These are phyloP conservation scores for Suillus cothurnatus DNA, from an alignment of 768 basidiomycete genomes.

Conservation along the genomic window DNA sequence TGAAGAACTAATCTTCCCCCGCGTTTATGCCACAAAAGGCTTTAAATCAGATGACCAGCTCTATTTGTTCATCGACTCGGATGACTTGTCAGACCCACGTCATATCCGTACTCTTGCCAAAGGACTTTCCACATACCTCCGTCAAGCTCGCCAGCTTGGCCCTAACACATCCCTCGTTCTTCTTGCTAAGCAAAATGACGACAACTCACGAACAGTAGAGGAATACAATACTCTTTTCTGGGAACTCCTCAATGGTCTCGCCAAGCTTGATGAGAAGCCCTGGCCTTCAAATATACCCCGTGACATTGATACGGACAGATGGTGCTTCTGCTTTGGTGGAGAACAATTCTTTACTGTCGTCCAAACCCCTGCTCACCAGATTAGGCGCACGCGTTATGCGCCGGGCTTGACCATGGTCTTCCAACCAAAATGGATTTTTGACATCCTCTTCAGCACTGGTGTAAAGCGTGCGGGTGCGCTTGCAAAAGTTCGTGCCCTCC, in stretches of 20 bases:
- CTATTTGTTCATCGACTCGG: slow-evolving; percentile 26
- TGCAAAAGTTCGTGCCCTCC: slow-evolving; percentile 18
- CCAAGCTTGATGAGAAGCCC: slow-evolving; percentile 19
- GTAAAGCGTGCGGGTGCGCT: slow-evolving; percentile 22
- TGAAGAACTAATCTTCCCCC: slow-evolving; percentile 22
- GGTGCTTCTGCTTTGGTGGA: slow-evolving; percentile 26
- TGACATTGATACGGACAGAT: slow-evolving; percentile 23
- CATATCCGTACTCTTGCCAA: slow-evolving; percentile 22
- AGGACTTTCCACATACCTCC: slow-evolving; percentile 20
- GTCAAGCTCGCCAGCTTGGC: slow-evolving; percentile 19
- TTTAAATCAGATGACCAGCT: slow-evolving; percentile 24
- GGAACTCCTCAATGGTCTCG: slow-evolving; percentile 22
- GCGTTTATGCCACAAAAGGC: slow-evolving; percentile 25
- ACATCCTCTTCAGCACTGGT: slow-evolving; percentile 22
- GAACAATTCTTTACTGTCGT: slow-evolving; percentile 25
- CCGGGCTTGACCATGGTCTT: slow-evolving; percentile 23
- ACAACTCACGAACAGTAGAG: slow-evolving; percentile 15
- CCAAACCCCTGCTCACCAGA: slow-evolving; percentile 23
- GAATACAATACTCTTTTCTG: slow-evolving; percentile 24
- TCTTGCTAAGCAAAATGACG: slow-evolving; percentile 17
- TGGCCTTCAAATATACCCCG: slow-evolving; percentile 21
- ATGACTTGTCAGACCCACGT: slow-evolving; percentile 24
- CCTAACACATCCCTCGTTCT: slow-evolving; percentile 24
- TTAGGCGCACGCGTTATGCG: slow-evolving; percentile 24
- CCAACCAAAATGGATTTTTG: slow-evolving; percentile 28